A percentile compares a stretch with the other conserved stretches of the same genome.
Evolutionary conservation across 2,329 filamentous ascomycete species (phyloP).

Genomic region (Paracamarosporium sp.): DNA sequence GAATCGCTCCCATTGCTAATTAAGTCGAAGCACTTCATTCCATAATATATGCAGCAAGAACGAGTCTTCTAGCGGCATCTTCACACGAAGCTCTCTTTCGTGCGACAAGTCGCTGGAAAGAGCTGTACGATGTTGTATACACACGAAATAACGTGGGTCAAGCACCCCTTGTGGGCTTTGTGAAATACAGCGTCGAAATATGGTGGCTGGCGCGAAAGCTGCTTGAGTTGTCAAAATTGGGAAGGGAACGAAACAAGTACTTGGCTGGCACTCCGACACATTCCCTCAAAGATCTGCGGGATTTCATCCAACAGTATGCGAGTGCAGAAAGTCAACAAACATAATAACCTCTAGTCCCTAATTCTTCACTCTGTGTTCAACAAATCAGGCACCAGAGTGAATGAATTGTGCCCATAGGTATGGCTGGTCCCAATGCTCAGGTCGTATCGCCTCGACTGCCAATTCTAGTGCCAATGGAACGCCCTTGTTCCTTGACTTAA

Average conservation of each 20-base stretch:
- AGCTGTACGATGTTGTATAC: conserved; percentile 14
- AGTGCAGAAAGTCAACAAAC: too few relatives aligned
- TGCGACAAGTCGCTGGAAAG: conserved; percentile 23
- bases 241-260: conserved; percentile 6
- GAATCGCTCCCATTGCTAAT: background rate
- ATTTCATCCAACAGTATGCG: background rate
- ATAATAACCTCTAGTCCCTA: too few relatives aligned
- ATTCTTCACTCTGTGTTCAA: too few relatives aligned
- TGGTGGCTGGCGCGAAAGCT: conserved; percentile 22
- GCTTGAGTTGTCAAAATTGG: conserved; percentile 5
- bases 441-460: too few relatives aligned
- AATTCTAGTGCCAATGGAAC: too few relatives aligned
- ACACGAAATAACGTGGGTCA: background rate
- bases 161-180: conserved; percentile 12
- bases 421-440: too few relatives aligned
- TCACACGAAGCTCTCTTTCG: conserved; percentile 8
- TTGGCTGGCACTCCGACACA: conserved; percentile 13
- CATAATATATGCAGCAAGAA: conserved; percentile 10
- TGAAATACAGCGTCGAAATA: conserved; percentile 19
- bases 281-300: background rate
- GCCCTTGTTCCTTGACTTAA: too few relatives aligned
- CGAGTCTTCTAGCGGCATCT: conserved; percentile 5
- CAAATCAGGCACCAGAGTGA: too few relatives aligned
- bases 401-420: too few relatives aligned
- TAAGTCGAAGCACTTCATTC: conserved; percentile 9